These are phyloP conservation scores for Chlorophyllum brunneum DNA, from an alignment of 768 basidiomycete species.

Conservation along the genomic window DNA sequence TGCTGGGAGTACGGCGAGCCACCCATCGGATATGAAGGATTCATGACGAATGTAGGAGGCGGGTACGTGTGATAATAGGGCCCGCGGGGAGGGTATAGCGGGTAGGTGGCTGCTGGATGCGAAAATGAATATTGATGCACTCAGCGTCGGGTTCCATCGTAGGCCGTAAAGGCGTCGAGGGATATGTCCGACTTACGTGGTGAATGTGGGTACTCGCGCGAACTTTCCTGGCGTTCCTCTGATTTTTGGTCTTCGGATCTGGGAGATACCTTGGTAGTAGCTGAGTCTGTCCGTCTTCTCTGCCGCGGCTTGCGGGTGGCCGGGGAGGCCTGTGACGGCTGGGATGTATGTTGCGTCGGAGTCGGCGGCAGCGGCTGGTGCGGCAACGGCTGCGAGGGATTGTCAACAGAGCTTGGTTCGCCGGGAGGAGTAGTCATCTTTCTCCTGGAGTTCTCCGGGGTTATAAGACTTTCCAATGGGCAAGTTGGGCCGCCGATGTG, in stretches of 20 bases:
- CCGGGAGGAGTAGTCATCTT: constrained; percentile 50
- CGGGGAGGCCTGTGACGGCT: constrained; percentile 38
- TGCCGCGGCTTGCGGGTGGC: constrained; percentile 42
- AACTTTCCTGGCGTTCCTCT: constrained; percentile 10
- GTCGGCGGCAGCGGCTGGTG: constrained; percentile 42
- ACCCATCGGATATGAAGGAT: constrained; percentile 62
- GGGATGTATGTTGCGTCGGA: constrained; percentile 34
- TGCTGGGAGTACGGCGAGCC: constrained; percentile 43
- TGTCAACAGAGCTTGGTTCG: constrained; percentile 34
- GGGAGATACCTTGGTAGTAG: constrained; percentile 16
- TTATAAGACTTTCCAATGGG: constrained; percentile 35
- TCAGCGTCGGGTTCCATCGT: not conserved
- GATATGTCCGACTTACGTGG: constrained; percentile 14
- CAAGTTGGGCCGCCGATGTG: constrained; percentile 28
- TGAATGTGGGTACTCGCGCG: constrained; percentile 10
- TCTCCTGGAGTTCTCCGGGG: constrained; percentile 30
- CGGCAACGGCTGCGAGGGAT: constrained; percentile 40
- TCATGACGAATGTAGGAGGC: constrained; percentile 47
- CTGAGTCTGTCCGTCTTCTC: constrained; percentile 31
- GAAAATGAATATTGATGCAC: constrained; percentile 11
- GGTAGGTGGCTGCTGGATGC: constrained; percentile 19
- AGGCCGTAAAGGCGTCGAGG: not conserved
- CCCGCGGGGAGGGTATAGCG: constrained; percentile 29
- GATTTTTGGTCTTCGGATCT: constrained; percentile 16
- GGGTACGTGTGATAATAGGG: constrained; percentile 46